Evolutionary conservation across 192 early-diverging fungal genomes (phyloP), one percentile per base, ranked within the genome.

Genomic region (Chytriomyces sp.): DNA sequence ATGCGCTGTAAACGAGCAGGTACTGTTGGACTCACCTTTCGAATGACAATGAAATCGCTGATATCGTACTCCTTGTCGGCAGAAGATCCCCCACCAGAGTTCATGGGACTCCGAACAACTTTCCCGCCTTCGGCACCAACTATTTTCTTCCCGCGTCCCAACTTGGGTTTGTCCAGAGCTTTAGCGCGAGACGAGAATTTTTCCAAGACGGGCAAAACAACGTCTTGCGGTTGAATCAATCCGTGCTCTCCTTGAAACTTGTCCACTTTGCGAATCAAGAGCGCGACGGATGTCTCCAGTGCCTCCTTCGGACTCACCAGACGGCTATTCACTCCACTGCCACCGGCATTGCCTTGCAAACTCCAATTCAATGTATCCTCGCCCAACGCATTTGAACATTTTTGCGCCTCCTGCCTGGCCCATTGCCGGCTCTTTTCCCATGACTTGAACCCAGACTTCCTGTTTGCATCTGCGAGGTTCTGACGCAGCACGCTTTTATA

Each of bases 1-100:
- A 44, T 50, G 61, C 20, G 10, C 7, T 18, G 61, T 50, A 62
- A n/a, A n/a, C n/a, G n/a, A n/a, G n/a, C n/a, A n/a, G n/a, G n/a
- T n/a, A n/a, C n/a, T n/a, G n/a, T n/a, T n/a, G n/a, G n/a, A n/a
- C n/a, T n/a, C n/a, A n/a, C n/a, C 67, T 69, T 77, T 43, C 75
- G 61, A 11, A 77, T 66, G 47, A 77, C 28, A 60, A 77, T 46
- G 50, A 77, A 77, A 45, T 77, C 76, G n/a, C 11, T 24, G 8
- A 69, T 24, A 18, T 45, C 45, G 35, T 77, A 77, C 59, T 50
- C 26, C 46, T 67, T 77, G 6, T 76, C 75, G n/a, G 11, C 50
- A 18, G 6, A 28, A 5, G 28, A 11, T 6, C 65, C 65, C 0
- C 13, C 20, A 3, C 50, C 50, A 16, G 48, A 13, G 10, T 7